Evolutionary conservation across 257 asterid species (phyloP).

Genomic region (Solanum pinnatisectum): DNA sequence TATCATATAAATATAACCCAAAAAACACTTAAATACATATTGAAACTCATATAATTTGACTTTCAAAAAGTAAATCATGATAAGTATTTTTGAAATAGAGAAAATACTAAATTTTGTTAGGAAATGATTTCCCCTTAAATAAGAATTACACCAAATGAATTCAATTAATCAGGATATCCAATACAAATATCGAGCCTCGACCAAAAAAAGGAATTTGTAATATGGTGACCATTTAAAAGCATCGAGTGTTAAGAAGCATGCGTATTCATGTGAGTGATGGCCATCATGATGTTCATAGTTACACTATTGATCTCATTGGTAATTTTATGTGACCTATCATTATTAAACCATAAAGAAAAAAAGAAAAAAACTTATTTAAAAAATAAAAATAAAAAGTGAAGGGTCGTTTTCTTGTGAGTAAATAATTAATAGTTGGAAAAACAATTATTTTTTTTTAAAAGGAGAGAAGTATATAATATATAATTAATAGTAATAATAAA

Average conservation of each 20-base stretch:
- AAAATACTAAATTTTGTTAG: too few species aligned
- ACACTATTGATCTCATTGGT: not conserved
- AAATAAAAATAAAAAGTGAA: not conserved
- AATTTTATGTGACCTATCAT: not conserved
- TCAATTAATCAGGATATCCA: not conserved
- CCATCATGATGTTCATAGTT: constrained; percentile 7
- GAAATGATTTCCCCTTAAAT: not conserved
- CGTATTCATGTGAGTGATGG: not conserved
- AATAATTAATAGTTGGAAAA: constrained; percentile 24
- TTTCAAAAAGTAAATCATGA: too few species aligned
- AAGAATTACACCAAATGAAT: too few species aligned
- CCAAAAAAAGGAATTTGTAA: not conserved
- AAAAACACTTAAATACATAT: too few species aligned
- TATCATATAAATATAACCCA: too few species aligned
- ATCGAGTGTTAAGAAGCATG: constrained; percentile 19
- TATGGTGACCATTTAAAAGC: not conserved
- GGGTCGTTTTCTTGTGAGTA: constrained; percentile 10
- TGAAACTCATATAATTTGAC: too few species aligned
- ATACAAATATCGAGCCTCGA: not conserved
- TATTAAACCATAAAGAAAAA: not conserved
- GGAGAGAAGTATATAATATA: not conserved
- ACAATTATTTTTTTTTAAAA: not conserved
- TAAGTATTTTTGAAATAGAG: too few species aligned
- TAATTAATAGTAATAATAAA: not conserved
- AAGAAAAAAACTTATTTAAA: not conserved